Evolutionary conservation across 306 rosid species (phyloP).

Genomic region (Cucurbita pepo): DNA sequence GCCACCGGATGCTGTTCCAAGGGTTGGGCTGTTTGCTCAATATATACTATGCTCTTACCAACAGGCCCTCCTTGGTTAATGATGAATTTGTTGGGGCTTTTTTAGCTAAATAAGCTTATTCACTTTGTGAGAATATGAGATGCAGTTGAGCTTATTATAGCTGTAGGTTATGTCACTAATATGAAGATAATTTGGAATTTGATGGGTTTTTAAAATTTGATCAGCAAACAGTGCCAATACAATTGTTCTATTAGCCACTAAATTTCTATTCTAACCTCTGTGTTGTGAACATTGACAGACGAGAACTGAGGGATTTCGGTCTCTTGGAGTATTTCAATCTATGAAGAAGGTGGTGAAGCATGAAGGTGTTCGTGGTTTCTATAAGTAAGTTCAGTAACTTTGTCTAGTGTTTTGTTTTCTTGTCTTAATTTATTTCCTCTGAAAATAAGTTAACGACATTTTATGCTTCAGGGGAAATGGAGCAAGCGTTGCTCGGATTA

Average conservation of each 20-base stretch:
- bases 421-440: background rate
- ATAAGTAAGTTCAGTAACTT: constrained; percentile 37
- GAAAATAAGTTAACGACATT: constrained; percentile 8
- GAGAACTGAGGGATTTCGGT: constrained; percentile 66
- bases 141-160: background rate
- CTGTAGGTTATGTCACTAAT: background rate
- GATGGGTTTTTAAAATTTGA: background rate
- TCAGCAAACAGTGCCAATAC: background rate
- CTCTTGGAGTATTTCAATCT: constrained; percentile 66
- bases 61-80: background rate
- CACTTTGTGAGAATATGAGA: background rate
- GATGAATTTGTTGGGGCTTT: background rate
- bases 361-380: constrained; percentile 79
- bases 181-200: background rate
- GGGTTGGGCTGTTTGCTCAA: background rate
- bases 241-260: too few relatives aligned
- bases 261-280: background rate
- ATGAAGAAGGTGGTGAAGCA: constrained; percentile 45
- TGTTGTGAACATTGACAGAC: constrained; percentile 28
- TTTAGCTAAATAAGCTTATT: background rate
- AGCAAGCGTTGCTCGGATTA: constrained; percentile 75
- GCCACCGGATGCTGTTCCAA: too few relatives aligned
- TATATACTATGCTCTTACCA: background rate
- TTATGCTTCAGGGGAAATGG: constrained; percentile 71
- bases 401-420: background rate